phyloP scores from a whole-genome alignment of 2,329 filamentous ascomycete species.

The Nothophoma quercina region DNA sequence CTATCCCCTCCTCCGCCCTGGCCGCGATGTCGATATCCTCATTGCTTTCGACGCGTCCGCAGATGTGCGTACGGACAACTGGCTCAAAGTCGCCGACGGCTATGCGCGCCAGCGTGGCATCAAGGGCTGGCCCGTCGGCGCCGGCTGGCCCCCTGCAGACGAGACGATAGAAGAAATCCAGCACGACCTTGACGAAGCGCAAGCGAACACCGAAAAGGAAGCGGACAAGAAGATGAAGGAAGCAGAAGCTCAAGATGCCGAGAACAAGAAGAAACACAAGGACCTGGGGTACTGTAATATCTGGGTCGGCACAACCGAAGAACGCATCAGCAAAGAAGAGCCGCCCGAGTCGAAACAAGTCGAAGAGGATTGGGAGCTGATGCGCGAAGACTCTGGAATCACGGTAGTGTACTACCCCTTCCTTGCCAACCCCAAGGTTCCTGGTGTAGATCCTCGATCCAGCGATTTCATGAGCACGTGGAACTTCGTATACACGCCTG shows the following conservation, averaged over 20 bases:
- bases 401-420: slow-evolving; percentile 91
- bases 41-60: slow-evolving; percentile 95
- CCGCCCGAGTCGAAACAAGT: slow-evolving; percentile 63
- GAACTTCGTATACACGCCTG: slow-evolving; percentile 96
- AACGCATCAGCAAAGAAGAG: slow-evolving; percentile 67
- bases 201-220: slow-evolving; percentile 66
- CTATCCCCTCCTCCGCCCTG: slow-evolving; percentile 89
- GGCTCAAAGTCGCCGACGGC: slow-evolving; percentile 92
- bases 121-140: slow-evolving; percentile 91
- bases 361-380: slow-evolving; percentile 70
- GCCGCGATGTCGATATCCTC: slow-evolving; percentile 86
- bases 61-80: slow-evolving; percentile 93
- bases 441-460: slow-evolving; percentile 81
- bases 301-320: slow-evolving; percentile 87
- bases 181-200: slow-evolving; percentile 71
- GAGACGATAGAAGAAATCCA: slow-evolving; percentile 67
- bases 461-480: slow-evolving; percentile 93
- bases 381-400: slow-evolving; percentile 81
- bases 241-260: slow-evolving; percentile 54
- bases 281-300: slow-evolving; percentile 89
- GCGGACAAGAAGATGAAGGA: slow-evolving; percentile 69
- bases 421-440: slow-evolving; percentile 79
- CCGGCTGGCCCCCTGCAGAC: slow-evolving; percentile 82
- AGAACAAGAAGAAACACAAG: slow-evolving; percentile 45
- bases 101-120: slow-evolving; percentile 90